phyloP scores from a whole-genome alignment of 768 basidiomycete species.

The Rhodotorula taiwanensis region DNA sequence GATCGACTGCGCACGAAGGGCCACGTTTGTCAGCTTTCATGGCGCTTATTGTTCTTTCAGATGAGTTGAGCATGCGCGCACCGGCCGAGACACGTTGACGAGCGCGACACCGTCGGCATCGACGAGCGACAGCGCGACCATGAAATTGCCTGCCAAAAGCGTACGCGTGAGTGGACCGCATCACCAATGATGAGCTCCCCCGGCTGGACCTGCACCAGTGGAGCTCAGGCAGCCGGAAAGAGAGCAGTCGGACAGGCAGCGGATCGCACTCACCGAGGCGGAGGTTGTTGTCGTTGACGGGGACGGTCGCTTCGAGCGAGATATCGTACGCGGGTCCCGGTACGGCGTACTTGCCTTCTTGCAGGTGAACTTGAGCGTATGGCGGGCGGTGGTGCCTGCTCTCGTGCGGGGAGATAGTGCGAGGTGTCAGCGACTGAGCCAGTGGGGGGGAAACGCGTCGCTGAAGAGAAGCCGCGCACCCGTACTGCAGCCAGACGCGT shows the following conservation, averaged over 20 bases:
- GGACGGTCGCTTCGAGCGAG: conserved; percentile 17
- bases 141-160: conserved; percentile 16
- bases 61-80: no score
- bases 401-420: no score
- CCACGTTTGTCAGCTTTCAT: no score
- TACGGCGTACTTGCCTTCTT: neutral
- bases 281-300: conserved; percentile 25
- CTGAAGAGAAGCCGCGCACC: neutral
- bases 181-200: neutral
- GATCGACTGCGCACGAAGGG: conserved; percentile 6
- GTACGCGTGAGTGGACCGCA: neutral
- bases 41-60: no score
- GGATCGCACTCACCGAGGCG: conserved; percentile 2
- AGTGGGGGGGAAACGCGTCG: neutral
- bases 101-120: neutral
- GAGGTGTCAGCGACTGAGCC: neutral
- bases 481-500: conserved; percentile 27
- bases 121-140: conserved; percentile 6
- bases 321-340: conserved; percentile 12
- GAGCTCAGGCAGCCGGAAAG: neutral
- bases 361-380: neutral
- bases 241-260: neutral
- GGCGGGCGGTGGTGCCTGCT: conserved; percentile 15
- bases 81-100: conserved; percentile 14
- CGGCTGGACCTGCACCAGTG: neutral